Evolutionary conservation across 148 eudicot species (phyloP).

Genomic region (Vaccinium corymbosum): DNA sequence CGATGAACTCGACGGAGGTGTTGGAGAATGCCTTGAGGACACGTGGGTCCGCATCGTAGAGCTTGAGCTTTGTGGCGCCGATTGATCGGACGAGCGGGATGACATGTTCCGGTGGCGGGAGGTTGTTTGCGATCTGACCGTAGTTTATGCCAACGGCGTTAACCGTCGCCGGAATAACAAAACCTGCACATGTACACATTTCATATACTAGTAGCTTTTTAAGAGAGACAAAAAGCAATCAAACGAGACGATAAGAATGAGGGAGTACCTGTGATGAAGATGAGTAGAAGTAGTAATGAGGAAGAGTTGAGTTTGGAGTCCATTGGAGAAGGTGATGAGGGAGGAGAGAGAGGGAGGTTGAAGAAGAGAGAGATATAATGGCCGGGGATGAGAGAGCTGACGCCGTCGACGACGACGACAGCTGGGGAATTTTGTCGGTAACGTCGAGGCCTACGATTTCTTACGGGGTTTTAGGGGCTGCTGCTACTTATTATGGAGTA

Average conservation of each 20-base stretch:
- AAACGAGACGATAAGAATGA: not conserved
- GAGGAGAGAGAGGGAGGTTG: not conserved
- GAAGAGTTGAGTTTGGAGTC: not conserved
- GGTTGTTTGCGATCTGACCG: not conserved
- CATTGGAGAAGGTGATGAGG: not conserved
- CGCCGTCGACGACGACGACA: too few species aligned
- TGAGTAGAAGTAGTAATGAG: not conserved
- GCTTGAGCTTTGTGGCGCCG: not conserved
- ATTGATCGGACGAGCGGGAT: not conserved
- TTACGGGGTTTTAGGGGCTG: not conserved
- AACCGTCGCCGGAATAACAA: slow-evolving; percentile 4
- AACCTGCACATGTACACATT: slow-evolving; percentile 5
- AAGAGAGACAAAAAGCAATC: not conserved
- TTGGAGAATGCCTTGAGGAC: not conserved
- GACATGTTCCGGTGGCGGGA: not conserved
- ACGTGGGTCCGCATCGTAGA: not conserved
- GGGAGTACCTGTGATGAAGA: not conserved
- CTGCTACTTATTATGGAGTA: not conserved
- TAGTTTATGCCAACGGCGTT: not conserved
- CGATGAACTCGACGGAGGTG: not conserved
- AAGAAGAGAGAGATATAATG: not conserved
- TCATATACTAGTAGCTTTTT: too few species aligned
- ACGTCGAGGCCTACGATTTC: not conserved
- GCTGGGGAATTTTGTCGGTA: too few species aligned
- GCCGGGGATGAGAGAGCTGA: too few species aligned